Conservation (phyloP, 352 stramenopile genomes). For the Globisporangium nagaii region DNA sequence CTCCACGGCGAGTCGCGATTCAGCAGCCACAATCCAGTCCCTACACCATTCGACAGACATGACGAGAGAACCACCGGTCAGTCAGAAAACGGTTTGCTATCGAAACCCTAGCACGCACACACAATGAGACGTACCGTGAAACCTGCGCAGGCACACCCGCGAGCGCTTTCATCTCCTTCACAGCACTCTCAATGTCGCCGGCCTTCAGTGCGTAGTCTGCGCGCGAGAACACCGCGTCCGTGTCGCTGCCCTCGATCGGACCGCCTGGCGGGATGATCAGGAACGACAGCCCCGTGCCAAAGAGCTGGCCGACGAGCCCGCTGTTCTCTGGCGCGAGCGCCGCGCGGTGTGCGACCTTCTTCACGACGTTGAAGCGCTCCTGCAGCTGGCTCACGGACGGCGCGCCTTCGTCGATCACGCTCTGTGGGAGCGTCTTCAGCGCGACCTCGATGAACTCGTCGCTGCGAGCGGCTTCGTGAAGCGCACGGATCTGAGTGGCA, state of each 20-base stretch:
- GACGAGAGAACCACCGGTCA: not conserved
- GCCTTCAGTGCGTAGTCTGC: constrained; percentile 80
- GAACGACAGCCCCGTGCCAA: constrained; percentile 60
- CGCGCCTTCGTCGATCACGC: constrained; percentile 59
- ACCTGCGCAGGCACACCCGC: constrained; percentile 61
- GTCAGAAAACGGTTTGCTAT: not conserved
- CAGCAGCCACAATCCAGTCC: constrained; percentile 71
- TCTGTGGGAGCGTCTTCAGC: constrained; percentile 53
- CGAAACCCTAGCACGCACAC: not conserved
- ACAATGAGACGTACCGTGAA: constrained; percentile 29
- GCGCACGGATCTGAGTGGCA: constrained; percentile 36
- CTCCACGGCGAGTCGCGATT: constrained; percentile 72
- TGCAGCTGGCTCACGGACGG: constrained; percentile 75
- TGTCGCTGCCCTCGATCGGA: constrained; percentile 64
- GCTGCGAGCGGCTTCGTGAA: constrained; percentile 63
- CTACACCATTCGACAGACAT: constrained; percentile 3
- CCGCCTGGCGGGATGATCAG: constrained; percentile 75
- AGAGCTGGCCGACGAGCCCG: constrained; percentile 67
- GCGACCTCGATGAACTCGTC: constrained; percentile 70
- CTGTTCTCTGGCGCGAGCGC: constrained; percentile 64
- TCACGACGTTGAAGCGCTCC: constrained; percentile 79
- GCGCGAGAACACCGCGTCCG: constrained; percentile 73
- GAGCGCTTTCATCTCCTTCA: constrained; percentile 64
- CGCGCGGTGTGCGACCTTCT: constrained; percentile 59
- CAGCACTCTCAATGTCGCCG: constrained; percentile 67